phyloP scores from a whole-genome alignment of 2,329 filamentous ascomycete species.

The Didymella arachidicola region DNA sequence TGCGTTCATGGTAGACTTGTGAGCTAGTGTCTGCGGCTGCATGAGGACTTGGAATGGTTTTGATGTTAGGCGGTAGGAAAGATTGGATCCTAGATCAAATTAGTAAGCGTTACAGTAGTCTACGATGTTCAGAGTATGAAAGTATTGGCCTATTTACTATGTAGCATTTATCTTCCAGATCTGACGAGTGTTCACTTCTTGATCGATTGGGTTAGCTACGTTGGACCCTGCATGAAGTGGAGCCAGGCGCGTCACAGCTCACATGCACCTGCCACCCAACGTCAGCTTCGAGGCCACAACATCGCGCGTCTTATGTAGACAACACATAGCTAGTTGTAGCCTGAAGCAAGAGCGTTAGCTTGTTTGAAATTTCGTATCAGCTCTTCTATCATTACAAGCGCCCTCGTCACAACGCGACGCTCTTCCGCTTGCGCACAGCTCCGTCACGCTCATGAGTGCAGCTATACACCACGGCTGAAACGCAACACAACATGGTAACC shows the following conservation, averaged over 20 bases:
- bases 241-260: constrained; percentile 15
- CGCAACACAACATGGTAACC: not conserved
- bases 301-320: constrained; percentile 4
- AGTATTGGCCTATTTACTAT: too few species aligned
- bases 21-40: not conserved
- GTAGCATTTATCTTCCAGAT: too few species aligned
- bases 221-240: constrained; percentile 11
- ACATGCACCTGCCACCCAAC: not conserved
- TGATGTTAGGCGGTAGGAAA: not conserved
- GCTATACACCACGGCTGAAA: too few species aligned
- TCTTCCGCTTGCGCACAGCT: not conserved
- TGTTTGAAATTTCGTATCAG: not conserved
- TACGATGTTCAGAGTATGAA: not conserved
- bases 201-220: not conserved
- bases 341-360: not conserved
- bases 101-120: not conserved
- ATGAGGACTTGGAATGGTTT: not conserved
- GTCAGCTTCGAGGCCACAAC: constrained; percentile 1
- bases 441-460: not conserved
- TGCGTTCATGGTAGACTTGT: not conserved
- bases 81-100: not conserved
- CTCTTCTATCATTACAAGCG: not conserved
- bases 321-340: not conserved
- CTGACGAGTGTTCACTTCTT: not conserved
- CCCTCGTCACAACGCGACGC: not conserved